Conservation (phyloP, 352 stramenopile genomes). For the Halophytophthora batemanensis region DNA sequence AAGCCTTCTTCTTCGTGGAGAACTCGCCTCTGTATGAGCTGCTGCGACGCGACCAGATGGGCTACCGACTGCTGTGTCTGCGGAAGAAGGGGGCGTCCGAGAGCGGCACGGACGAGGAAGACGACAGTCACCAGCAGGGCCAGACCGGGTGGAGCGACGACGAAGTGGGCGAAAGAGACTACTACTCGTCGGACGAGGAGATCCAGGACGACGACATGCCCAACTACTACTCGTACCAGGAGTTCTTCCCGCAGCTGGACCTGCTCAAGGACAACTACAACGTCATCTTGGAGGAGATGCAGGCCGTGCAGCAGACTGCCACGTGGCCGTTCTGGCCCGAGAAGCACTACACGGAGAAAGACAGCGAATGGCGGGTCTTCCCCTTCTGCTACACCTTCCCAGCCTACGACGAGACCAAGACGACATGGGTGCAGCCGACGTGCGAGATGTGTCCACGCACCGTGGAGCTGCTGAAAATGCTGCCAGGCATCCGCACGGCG, state of each 20-base stretch:
- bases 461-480: constrained; percentile 50
- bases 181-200: constrained; percentile 42
- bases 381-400: constrained; percentile 91
- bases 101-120: constrained; percentile 21
- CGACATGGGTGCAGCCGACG: constrained; percentile 75
- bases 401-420: constrained; percentile 80
- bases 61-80: constrained; percentile 49
- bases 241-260: constrained; percentile 78
- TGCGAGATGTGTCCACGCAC: constrained; percentile 80
- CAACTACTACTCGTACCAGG: constrained; percentile 74
- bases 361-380: constrained; percentile 84
- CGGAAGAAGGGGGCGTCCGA: constrained; percentile 27
- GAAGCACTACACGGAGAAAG: constrained; percentile 75
- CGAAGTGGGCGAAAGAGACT: constrained; percentile 19
- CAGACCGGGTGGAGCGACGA: constrained; percentile 27
- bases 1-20: constrained; percentile 54
- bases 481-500: constrained; percentile 78
- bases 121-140: constrained; percentile 34
- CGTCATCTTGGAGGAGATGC: constrained; percentile 79
- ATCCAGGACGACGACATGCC: constrained; percentile 72
- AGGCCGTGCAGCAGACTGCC: constrained; percentile 42
- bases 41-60: constrained; percentile 44
- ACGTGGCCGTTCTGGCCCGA: constrained; percentile 85
- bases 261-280: constrained; percentile 65
- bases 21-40: constrained; percentile 42